These are phyloP conservation scores for Trichosanthes cucumerina DNA, from an alignment of 306 rosid genomes.

Conservation along the genomic window DNA sequence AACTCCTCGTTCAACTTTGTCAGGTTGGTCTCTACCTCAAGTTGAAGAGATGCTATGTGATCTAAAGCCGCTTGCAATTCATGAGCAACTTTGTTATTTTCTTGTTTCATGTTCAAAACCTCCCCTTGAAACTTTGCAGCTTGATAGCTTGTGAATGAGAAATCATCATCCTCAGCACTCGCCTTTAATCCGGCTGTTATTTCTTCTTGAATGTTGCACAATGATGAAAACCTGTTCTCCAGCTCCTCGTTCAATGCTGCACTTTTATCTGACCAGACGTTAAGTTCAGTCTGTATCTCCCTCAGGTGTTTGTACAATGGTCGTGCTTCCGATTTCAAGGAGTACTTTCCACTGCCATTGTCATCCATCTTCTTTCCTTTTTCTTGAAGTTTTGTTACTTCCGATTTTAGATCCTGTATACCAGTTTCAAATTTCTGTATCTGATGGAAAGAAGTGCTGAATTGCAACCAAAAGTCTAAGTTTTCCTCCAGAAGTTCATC, in stretches of 20 bases:
- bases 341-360: slow-evolving; percentile 16
- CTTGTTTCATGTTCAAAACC: slow-evolving; percentile 92
- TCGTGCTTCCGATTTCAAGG: slow-evolving; percentile 58
- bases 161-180: slow-evolving; percentile 83
- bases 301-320: slow-evolving; percentile 76
- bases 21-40: slow-evolving; percentile 51
- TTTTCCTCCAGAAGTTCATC: slow-evolving; percentile 88
- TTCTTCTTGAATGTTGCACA: slow-evolving; percentile 74
- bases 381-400: slow-evolving; percentile 41
- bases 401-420: slow-evolving; percentile 46
- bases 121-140: slow-evolving; percentile 99
- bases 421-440: slow-evolving; percentile 62
- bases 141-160: slow-evolving; percentile 82
- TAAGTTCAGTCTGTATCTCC: slow-evolving; percentile 62
- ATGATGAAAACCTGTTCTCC: slow-evolving; percentile 52
- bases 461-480: slow-evolving; percentile 76
- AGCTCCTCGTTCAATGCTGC: slow-evolving; percentile 52
- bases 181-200: slow-evolving; percentile 66
- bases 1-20: slow-evolving; percentile 53
- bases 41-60: slow-evolving; percentile 40
- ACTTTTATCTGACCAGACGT: slow-evolving; percentile 56
- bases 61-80: slow-evolving; percentile 80
- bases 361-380: slow-evolving; percentile 36
- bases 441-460: slow-evolving; percentile 60
- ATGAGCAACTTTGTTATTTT: slow-evolving; percentile 75